phyloP scores from a whole-genome alignment of 1,284 basidiomycete species.

The Cutaneotrichosporon cavernicola region DNA sequence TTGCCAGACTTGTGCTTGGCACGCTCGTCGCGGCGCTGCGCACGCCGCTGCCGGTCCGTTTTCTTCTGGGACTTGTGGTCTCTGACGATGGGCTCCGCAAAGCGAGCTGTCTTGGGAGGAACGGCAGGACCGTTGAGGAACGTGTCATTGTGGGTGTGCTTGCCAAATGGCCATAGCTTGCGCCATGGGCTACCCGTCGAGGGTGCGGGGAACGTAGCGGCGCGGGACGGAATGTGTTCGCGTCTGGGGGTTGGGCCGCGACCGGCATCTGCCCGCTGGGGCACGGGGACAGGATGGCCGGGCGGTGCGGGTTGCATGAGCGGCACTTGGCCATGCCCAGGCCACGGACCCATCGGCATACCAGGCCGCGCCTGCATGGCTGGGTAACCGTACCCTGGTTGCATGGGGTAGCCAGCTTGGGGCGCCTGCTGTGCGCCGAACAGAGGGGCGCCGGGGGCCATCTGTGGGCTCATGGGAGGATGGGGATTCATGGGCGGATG shows the following conservation, averaged over 20 bases:
- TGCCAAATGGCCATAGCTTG: slow-evolving; percentile 6
- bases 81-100: background rate
- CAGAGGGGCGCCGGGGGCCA: background rate
- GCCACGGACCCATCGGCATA: background rate
- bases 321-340: background rate
- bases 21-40: slow-evolving; percentile 3
- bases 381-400: background rate
- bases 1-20: background rate
- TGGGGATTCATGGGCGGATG: background rate
- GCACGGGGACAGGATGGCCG: background rate
- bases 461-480: background rate
- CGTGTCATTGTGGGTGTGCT: background rate
- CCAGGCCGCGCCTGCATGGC: background rate
- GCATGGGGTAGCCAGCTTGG: background rate
- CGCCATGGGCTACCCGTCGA: background rate
- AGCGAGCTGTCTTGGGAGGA: background rate
- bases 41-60: background rate
- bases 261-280: background rate
- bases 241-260: background rate
- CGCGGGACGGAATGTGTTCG: background rate
- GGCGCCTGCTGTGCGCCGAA: background rate
- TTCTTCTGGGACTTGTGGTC: slow-evolving; percentile 3
- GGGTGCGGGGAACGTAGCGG: background rate
- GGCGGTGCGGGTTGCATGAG: background rate
- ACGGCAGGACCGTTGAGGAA: background rate